Percentiles rank a stretch among this genome's conserved stretches.
Conservation (phyloP, 2,329 filamentous ascomycete genomes). For the Thermoascus crustaceus region DNA sequence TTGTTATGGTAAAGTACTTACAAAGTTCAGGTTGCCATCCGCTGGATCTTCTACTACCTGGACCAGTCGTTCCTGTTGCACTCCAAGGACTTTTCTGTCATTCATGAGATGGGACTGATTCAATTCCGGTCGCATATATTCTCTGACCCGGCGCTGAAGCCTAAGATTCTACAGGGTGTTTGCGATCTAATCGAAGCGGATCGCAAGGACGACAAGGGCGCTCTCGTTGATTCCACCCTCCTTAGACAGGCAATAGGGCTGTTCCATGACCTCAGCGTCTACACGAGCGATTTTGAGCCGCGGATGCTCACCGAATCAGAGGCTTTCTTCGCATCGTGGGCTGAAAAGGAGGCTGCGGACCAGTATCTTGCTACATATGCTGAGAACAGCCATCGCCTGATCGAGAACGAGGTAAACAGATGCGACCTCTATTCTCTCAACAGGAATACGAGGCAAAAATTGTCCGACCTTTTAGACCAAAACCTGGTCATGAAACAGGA, state of each 20-base stretch:
- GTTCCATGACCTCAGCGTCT: conserved; percentile 77
- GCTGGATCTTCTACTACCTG: conserved; percentile 88
- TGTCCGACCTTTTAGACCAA: conserved; percentile 65
- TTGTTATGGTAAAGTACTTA: background rate
- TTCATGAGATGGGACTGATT: conserved; percentile 72
- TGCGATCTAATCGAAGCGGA: conserved; percentile 70
- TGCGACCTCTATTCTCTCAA: conserved; percentile 79
- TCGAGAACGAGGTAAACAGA: conserved; percentile 63
- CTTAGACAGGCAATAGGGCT: conserved; percentile 70
- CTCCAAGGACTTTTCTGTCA: conserved; percentile 58
- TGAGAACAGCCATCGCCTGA: conserved; percentile 56
- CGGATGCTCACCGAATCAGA: conserved; percentile 61
- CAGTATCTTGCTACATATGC: conserved; percentile 68
- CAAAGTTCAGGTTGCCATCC: conserved; percentile 56
- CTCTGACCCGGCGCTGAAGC: conserved; percentile 43
- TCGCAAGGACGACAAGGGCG: conserved; percentile 46
- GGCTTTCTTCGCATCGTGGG: conserved; percentile 61
- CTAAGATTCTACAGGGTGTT: conserved; percentile 57
- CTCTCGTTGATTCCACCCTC: conserved; percentile 53
- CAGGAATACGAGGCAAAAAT: conserved; percentile 67
- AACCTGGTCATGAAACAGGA: conserved; percentile 63
- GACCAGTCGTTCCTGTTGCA: conserved; percentile 82
- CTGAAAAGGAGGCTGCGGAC: conserved; percentile 54
- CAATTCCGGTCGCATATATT: conserved; percentile 63
- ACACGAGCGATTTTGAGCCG: conserved; percentile 71